Evolutionary conservation across 1,284 basidiomycete genomes (phyloP).

Genomic region (Pisolithus thermaeus): DNA sequence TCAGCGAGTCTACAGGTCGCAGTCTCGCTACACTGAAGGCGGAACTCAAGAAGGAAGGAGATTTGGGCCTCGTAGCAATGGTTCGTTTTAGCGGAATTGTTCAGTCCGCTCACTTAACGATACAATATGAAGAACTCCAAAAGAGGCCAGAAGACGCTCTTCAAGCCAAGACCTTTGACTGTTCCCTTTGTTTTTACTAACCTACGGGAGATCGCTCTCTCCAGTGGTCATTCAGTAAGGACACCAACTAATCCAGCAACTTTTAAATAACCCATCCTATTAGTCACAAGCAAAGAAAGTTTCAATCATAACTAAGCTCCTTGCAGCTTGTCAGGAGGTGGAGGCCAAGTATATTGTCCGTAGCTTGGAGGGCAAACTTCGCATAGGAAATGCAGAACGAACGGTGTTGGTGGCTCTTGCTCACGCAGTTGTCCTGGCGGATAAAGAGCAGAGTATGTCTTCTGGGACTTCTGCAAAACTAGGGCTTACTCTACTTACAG

Average conservation of each 20-base stretch:
- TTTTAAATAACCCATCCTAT: slow-evolving; percentile 8
- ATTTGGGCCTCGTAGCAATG: slow-evolving; percentile 94
- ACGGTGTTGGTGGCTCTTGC: slow-evolving; percentile 87
- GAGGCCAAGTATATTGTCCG: slow-evolving; percentile 97
- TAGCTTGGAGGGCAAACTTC: slow-evolving; percentile 93
- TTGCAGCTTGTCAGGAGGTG: slow-evolving; percentile 85
- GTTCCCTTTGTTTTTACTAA: slow-evolving; percentile 84
- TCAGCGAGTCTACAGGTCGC: slow-evolving; percentile 90
- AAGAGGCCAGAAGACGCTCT: slow-evolving; percentile 90
- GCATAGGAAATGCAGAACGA: slow-evolving; percentile 95
- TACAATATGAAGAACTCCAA: slow-evolving; percentile 68
- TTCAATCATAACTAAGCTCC: slow-evolving; percentile 89
- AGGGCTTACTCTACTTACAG: slow-evolving; percentile 31
- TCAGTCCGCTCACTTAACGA: background rate
- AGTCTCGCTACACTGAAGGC: slow-evolving; percentile 80
- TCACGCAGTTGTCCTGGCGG: slow-evolving; percentile 78
- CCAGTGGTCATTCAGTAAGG: slow-evolving; percentile 74
- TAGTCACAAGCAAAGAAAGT: slow-evolving; percentile 95
- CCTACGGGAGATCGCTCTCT: slow-evolving; percentile 82
- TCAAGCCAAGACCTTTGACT: slow-evolving; percentile 90
- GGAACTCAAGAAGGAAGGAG: slow-evolving; percentile 91
- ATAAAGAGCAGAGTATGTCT: slow-evolving; percentile 58
- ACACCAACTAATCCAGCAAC: background rate
- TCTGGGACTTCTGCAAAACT: background rate
- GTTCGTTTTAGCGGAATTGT: slow-evolving; percentile 32